Evolutionary conservation across 1,284 basidiomycete genomes (phyloP).

Genomic region (Ceratobasidium sp.): DNA sequence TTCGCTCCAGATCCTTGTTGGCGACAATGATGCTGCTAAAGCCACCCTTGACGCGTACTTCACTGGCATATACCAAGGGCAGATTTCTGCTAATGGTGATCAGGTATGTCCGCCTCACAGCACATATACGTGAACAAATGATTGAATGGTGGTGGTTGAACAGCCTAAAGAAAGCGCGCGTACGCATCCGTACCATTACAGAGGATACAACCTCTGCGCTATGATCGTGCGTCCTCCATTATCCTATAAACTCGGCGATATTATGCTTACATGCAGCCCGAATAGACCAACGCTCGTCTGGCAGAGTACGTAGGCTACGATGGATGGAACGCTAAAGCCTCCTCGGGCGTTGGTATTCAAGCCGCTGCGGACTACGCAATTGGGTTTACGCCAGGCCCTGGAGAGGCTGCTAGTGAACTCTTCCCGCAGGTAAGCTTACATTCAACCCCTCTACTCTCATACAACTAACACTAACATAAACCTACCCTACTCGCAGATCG

Average conservation of each 20-base stretch:
- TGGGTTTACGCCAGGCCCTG: constrained; percentile 57
- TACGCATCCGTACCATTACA: constrained; percentile 48
- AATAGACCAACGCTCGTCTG: constrained; percentile 69
- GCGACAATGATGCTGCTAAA: constrained; percentile 62
- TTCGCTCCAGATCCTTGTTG: constrained; percentile 64
- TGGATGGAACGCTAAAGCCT: constrained; percentile 66
- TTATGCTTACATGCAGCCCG: background rate
- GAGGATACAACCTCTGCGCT: constrained; percentile 53
- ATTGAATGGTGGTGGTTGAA: background rate
- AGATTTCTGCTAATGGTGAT: constrained; percentile 66
- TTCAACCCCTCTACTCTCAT: too few species aligned
- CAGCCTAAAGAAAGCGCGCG: constrained; percentile 62
- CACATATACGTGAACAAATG: too few species aligned
- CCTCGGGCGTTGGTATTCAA: constrained; percentile 67
- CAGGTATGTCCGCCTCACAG: constrained; percentile 57
- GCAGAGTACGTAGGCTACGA: constrained; percentile 64
- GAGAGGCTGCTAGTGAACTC: too few species aligned
- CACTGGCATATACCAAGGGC: constrained; percentile 63
- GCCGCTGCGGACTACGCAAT: constrained; percentile 71
- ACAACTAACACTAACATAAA: too few species aligned
- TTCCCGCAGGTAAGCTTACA: too few species aligned
- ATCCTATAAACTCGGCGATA: too few species aligned
- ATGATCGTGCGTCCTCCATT: constrained; percentile 50
- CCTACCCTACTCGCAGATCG: constrained; percentile 62
- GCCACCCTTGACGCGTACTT: constrained; percentile 63